A percentile compares a stretch with the other conserved stretches of the same genome.
Evolutionary conservation across 2,329 filamentous ascomycete genomes (phyloP).

Genomic region (Cordyceps sp.): DNA sequence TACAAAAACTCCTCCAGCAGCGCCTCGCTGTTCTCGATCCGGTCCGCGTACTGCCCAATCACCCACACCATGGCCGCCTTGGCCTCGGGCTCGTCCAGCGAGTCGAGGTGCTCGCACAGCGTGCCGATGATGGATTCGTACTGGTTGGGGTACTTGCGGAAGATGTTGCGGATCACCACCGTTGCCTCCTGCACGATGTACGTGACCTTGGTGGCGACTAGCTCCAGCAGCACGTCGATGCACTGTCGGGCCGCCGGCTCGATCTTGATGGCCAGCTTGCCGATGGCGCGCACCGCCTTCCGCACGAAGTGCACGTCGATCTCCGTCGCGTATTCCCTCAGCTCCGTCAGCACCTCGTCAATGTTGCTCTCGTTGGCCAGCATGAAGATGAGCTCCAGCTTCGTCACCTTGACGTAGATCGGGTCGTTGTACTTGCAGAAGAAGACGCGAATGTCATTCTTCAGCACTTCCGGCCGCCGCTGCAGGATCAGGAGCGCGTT

Average conservation of each 20-base stretch:
- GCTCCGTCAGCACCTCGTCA: conserved; percentile 79
- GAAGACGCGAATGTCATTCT: conserved; percentile 95
- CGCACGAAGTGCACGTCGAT: conserved; percentile 98
- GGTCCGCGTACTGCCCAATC: conserved; percentile 92
- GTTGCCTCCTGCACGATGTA: conserved; percentile 99
- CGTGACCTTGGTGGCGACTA: conserved; percentile 94
- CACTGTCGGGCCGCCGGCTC: conserved; percentile 81
- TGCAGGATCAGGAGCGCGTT: conserved; percentile 92
- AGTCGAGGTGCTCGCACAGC: conserved; percentile 90
- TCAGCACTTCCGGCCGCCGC: conserved; percentile 76
- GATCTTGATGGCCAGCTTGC: conserved; percentile 97
- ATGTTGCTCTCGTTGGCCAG: conserved; percentile 92
- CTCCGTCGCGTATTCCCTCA: conserved; percentile 93
- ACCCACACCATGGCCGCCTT: conserved; percentile 99
- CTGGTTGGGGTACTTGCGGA: conserved; percentile 96
- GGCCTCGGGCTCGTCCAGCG: conserved; percentile 89
- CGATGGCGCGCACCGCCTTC: conserved; percentile 92
- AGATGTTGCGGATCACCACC: conserved; percentile 97
- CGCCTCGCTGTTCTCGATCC: conserved; percentile 92
- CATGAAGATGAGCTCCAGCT: conserved; percentile 98
- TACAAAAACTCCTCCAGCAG: conserved; percentile 90
- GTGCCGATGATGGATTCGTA: conserved; percentile 97
- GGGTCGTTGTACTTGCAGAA: conserved; percentile 99
- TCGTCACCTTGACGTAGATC: conserved; percentile 98
- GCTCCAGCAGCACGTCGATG: conserved; percentile 80